Evolutionary conservation across 192 early-diverging fungal genomes (phyloP).

Genomic region (Gigaspora rosea): DNA sequence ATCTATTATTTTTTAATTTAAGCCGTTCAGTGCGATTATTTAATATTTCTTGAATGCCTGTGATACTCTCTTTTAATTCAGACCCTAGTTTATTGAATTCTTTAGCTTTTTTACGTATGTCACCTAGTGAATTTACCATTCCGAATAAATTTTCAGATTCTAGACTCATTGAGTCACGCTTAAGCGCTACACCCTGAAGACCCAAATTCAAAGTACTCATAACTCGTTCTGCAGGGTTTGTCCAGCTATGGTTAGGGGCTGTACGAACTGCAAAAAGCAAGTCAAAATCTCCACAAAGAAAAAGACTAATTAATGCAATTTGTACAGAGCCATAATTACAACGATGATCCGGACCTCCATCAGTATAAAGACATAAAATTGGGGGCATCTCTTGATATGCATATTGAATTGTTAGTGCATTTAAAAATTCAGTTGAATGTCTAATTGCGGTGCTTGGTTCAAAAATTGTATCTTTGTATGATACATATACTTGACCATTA

Average conservation of each 20-base stretch:
- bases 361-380: conserved; percentile 9
- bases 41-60: background rate
- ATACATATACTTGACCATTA: background rate
- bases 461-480: background rate
- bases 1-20: background rate
- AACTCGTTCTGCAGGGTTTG: background rate
- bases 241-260: background rate
- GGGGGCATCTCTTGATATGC: background rate
- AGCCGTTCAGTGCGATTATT: background rate
- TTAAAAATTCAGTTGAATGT: conserved; percentile 3
- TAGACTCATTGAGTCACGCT: background rate
- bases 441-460: background rate
- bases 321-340: conserved; percentile 5
- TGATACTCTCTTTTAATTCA: background rate
- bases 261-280: background rate
- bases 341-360: background rate
- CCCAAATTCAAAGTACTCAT: conserved; percentile 3
- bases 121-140: background rate
- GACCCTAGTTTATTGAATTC: background rate
- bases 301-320: conserved; percentile 1
- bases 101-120: background rate
- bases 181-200: background rate
- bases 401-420: conserved; percentile 2
- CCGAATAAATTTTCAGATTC: background rate
- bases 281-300: background rate